These are phyloP conservation scores for Magnolia officinalis DNA, from an alignment of 164 flowering plant species.

Conservation along the genomic window DNA sequence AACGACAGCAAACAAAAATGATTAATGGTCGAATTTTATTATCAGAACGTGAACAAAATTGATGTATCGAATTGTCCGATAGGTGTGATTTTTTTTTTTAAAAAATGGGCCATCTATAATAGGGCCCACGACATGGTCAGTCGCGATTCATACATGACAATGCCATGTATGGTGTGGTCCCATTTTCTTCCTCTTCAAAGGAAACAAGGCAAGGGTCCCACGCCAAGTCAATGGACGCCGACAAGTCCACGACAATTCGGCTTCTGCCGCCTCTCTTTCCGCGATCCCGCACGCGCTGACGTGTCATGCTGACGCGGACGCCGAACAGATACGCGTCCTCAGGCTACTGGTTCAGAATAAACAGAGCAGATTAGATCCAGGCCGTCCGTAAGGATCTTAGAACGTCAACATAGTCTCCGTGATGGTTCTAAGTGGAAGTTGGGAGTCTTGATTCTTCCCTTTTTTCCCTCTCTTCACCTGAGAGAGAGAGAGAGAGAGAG, in stretches of 20 bases:
- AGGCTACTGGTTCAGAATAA: background rate
- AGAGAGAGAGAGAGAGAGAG: background rate
- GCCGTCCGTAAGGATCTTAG: constrained; percentile 5
- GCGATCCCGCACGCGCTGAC: background rate
- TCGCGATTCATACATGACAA: too few species aligned
- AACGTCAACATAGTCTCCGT: background rate
- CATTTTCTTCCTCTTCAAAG: too few species aligned
- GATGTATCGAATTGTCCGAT: too few species aligned
- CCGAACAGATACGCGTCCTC: background rate
- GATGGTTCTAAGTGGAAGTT: constrained; percentile 4
- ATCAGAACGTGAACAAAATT: too few species aligned
- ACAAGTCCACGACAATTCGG: constrained; percentile 7
- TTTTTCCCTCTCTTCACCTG: constrained; percentile 3
- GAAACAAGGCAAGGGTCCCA: background rate
- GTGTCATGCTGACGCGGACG: background rate
- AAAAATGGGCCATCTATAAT: too few species aligned
- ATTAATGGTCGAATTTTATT: too few species aligned
- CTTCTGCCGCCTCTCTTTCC: constrained; percentile 6
- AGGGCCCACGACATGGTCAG: too few species aligned
- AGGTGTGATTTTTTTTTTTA: too few species aligned
- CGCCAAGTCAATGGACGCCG: background rate
- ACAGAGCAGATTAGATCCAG: background rate
- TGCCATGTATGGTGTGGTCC: too few species aligned
- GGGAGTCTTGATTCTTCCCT: constrained; percentile 4
- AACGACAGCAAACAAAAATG: too few species aligned